A percentile compares a stretch with the other conserved stretches of the same genome.
Conservation (phyloP, 176 grass and related monocot genomes). For the Aechmea fasciata region DNA sequence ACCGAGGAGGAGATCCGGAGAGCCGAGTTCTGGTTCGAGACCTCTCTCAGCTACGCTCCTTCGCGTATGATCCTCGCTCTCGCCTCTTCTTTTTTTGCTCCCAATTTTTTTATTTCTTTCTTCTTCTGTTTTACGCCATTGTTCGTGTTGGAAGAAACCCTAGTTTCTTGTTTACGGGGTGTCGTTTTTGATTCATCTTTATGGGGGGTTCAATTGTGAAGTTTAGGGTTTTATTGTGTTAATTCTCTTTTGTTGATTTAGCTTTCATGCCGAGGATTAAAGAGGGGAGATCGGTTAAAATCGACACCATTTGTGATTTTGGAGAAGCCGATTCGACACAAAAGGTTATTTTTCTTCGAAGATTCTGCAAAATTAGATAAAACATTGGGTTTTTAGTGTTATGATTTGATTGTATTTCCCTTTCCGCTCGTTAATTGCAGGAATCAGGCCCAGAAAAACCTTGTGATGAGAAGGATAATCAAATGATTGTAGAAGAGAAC, state of each 20-base stretch:
- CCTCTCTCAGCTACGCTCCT: constrained; percentile 50
- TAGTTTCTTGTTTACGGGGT: neutral
- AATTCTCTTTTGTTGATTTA: constrained; percentile 14
- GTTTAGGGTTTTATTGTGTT: constrained; percentile 9
- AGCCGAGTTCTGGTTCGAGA: constrained; percentile 85
- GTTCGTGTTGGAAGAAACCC: neutral
- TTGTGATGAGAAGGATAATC: constrained; percentile 17
- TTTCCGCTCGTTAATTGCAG: constrained; percentile 17
- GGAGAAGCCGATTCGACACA: constrained; percentile 28
- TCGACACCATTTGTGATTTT: constrained; percentile 51
- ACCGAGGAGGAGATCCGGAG: constrained; percentile 40
- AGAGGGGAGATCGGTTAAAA: constrained; percentile 52
- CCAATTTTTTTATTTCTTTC: neutral
- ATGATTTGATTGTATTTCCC: neutral
- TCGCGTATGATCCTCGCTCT: constrained; percentile 42
- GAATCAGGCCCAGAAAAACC: constrained; percentile 10
- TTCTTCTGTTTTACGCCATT: neutral
- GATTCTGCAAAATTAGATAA: neutral
- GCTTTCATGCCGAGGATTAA: constrained; percentile 67
- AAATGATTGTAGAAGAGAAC: neutral
- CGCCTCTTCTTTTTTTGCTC: neutral
- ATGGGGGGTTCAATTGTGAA: neutral
- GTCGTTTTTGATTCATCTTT: neutral
- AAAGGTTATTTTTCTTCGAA: constrained; percentile 30
- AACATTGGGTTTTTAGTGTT: neutral